phyloP scores from a whole-genome alignment of 345 rosid species.

The Aquilaria yunnanensis region DNA sequence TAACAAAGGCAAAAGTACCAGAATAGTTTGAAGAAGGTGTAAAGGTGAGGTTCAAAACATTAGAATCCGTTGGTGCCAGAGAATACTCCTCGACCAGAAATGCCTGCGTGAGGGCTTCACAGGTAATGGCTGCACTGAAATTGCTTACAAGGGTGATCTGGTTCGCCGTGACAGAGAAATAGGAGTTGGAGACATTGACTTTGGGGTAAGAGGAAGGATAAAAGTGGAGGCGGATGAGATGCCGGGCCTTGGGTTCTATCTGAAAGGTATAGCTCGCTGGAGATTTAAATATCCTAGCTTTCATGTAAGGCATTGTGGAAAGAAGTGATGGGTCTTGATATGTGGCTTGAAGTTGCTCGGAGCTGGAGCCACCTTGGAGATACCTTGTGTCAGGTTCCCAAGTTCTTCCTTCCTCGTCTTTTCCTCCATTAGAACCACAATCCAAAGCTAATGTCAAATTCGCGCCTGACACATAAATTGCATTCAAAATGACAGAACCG shows the following conservation, averaged over 20 bases:
- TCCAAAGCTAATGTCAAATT: slow-evolving; percentile 22
- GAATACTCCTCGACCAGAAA: slow-evolving; percentile 61
- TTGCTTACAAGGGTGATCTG: slow-evolving; percentile 54
- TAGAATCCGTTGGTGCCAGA: slow-evolving; percentile 34
- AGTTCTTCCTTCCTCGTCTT: slow-evolving; percentile 51
- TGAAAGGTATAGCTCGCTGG: slow-evolving; percentile 52
- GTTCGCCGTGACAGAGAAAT: slow-evolving; percentile 44
- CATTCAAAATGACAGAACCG: slow-evolving; percentile 23
- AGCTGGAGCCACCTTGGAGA: slow-evolving; percentile 27
- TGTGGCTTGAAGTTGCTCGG: slow-evolving; percentile 34
- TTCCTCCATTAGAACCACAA: slow-evolving; percentile 50
- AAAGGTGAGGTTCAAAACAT: slow-evolving; percentile 36
- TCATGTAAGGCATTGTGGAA: slow-evolving; percentile 65
- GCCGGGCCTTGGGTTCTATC: slow-evolving; percentile 28
- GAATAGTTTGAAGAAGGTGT: slow-evolving; percentile 39
- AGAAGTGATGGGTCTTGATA: slow-evolving; percentile 64
- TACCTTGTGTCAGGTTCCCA: slow-evolving; percentile 59
- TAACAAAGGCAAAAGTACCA: slow-evolving; percentile 52
- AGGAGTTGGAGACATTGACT: slow-evolving; percentile 41
- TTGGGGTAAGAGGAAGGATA: slow-evolving; percentile 54
- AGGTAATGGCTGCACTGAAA: slow-evolving; percentile 68
- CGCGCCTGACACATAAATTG: slow-evolving; percentile 17
- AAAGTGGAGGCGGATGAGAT: slow-evolving; percentile 52
- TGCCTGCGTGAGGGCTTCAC: slow-evolving; percentile 64
- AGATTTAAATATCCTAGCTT: slow-evolving; percentile 56